Base-by-base conservation (phyloP, 2,329 filamentous ascomycete genomes). In the Sclerotinia spermophila region DNA sequence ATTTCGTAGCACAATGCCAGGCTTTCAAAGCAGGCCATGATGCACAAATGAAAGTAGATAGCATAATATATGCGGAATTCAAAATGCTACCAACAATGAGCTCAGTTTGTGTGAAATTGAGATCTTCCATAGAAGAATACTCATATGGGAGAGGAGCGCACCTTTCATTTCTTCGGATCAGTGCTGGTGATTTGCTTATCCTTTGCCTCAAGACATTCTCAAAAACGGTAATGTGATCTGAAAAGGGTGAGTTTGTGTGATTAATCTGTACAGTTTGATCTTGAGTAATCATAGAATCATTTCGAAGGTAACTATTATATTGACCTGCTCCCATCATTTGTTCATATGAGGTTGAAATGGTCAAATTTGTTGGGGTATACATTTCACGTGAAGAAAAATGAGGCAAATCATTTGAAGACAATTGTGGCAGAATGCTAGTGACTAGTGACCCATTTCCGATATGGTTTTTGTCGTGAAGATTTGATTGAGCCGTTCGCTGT, bases 31-130 rank as follows among this genome's bases (percentile, higher is more conserved):
- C 8, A 55, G 67, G 67, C 67, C 58, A 69, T 30, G 67, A 65
- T 27, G 51, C 27, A 24, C 51, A 65, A 38, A 69, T 56, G 38
- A 69, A 65, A 13, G 68, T 56, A 17, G 59, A 55, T 56, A 69
- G 59, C 68, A 69, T 69, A n/a, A 69, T n/a, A 65, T 53, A 65
- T 44, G 68, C 27, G 0, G 59, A 65, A 17, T 56, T n/a, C n/a
- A n/a, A 27, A 55, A 69, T 15, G 19, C 68, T 69, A 38, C 30
- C 11, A 27, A 53, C 11, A 35, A 62, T 69, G 44, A 69, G 67
- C 44, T 53, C 61, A 45, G 44, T 38, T 21, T 24, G 60, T 51
- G 13, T 27, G 6, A 38, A 27, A 65, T 38, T 13, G 24, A 8
- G 19, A 61, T 61, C 10, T 61, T 44, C 40, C 40, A 44, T 24